Evolutionary conservation across 768 basidiomycete species (phyloP).

Genomic region (Collybiopsis luxurians): DNA sequence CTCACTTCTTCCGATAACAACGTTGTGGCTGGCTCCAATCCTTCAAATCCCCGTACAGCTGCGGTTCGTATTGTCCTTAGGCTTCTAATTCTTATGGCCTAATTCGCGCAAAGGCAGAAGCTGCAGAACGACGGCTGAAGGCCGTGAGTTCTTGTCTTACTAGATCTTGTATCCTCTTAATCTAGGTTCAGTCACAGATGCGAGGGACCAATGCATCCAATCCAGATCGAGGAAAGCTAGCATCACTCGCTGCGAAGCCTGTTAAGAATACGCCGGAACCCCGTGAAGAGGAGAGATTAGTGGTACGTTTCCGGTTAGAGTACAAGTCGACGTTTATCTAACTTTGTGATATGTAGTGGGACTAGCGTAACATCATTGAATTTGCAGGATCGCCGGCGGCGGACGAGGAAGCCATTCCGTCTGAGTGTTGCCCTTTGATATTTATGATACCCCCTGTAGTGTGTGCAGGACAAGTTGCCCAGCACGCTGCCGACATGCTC

Average conservation of each 20-base stretch:
- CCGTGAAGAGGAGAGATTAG: constrained; percentile 33
- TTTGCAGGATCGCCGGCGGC: background rate
- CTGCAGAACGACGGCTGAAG: constrained; percentile 58
- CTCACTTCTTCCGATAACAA: constrained; percentile 29
- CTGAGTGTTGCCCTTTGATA: background rate
- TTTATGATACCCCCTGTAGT: background rate
- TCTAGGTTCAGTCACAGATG: constrained; percentile 33
- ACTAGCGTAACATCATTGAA: too few species aligned
- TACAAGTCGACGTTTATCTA: constrained; percentile 4
- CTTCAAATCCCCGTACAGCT: constrained; percentile 47
- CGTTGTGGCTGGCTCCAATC: constrained; percentile 25
- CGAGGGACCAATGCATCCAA: constrained; percentile 42
- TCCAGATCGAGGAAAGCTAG: constrained; percentile 47
- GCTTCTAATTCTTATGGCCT: background rate
- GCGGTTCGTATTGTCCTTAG: constrained; percentile 23
- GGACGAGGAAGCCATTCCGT: background rate
- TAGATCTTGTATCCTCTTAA: constrained; percentile 15
- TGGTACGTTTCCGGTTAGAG: constrained; percentile 30
- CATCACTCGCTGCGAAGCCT: constrained; percentile 36
- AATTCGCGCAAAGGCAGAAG: constrained; percentile 36
- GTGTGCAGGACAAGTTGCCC: too few species aligned
- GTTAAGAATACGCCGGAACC: constrained; percentile 32
- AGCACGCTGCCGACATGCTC: too few species aligned
- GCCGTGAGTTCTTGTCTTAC: constrained; percentile 38
- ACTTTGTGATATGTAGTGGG: constrained; percentile 31